phyloP scores from a whole-genome alignment of 108 stramenopile genomes.

The Nannochloropsis oceanica region DNA sequence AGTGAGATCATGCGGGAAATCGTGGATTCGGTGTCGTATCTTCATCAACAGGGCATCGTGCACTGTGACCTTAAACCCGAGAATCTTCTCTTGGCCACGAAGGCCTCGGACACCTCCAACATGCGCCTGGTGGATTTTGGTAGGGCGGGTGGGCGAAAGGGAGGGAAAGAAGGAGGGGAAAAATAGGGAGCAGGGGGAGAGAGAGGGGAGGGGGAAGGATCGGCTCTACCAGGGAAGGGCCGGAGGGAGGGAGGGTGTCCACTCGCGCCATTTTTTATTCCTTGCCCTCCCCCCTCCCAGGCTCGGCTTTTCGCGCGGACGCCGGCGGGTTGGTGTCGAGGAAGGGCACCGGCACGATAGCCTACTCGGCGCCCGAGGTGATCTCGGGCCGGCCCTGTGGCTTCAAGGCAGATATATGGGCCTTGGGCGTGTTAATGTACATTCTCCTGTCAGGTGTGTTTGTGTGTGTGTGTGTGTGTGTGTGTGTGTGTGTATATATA shows the following conservation, averaged over 20 bases:
- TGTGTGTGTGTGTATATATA: too few species aligned
- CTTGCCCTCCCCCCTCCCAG: neutral
- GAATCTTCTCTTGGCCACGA: constrained; percentile 7
- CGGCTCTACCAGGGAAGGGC: too few species aligned
- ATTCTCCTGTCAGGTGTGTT: neutral
- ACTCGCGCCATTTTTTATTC: neutral
- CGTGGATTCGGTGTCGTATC: constrained; percentile 7
- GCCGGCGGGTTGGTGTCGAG: neutral
- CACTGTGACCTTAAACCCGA: constrained; percentile 31
- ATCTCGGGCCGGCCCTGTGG: neutral
- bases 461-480: too few species aligned
- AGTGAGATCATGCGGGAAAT: constrained; percentile 8
- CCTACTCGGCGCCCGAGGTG: neutral
- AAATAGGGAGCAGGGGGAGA: neutral
- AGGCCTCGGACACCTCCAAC: neutral
- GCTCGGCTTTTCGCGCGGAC: constrained; percentile 5
- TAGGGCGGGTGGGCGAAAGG: too few species aligned
- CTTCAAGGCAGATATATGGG: constrained; percentile 14
- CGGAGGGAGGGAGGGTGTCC: too few species aligned
- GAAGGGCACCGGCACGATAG: constrained; percentile 8
- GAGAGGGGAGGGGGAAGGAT: neutral
- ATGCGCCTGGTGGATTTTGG: neutral
- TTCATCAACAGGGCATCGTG: constrained; percentile 14
- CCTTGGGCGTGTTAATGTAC: constrained; percentile 25
- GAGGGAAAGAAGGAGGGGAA: neutral